A percentile compares a stretch with the other conserved stretches of the same genome.
phyloP scores from a whole-genome alignment of 2,329 filamentous ascomycete species.

The Cryphonectria parasitica region DNA sequence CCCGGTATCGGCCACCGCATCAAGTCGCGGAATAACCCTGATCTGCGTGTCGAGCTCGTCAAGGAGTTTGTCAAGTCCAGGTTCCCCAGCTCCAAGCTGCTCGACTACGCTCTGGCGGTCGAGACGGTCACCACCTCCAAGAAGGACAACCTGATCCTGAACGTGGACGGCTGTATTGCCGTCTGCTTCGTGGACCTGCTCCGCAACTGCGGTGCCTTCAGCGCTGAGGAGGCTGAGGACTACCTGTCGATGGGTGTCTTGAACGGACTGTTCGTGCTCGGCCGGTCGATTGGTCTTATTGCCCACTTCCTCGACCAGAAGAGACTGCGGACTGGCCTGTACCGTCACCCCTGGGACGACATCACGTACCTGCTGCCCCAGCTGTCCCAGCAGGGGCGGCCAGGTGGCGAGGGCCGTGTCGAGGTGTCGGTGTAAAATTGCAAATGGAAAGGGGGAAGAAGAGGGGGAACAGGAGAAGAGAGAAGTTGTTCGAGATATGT shows the following conservation, averaged over 20 bases:
- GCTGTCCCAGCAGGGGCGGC: conserved; percentile 69
- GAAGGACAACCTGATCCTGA: conserved; percentile 99
- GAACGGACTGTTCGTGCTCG: conserved; percentile 98
- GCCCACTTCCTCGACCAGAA: conserved; percentile 99
- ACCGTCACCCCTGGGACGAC: conserved; percentile 99
- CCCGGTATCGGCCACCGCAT: conserved; percentile 98
- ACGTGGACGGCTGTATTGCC: conserved; percentile 96
- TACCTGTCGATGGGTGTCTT: conserved; percentile 99
- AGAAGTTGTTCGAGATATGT: conserved; percentile 20
- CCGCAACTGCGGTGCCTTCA: conserved; percentile 98
- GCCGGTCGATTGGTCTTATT: conserved; percentile 97
- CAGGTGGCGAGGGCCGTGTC: conserved; percentile 82
- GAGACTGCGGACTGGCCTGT: conserved; percentile 95
- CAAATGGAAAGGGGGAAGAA: conserved; percentile 7
- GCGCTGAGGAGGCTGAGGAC: conserved; percentile 93
- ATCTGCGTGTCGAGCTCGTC: conserved; percentile 98
- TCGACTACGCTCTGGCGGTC: conserved; percentile 97
- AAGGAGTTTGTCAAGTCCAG: conserved; percentile 98
- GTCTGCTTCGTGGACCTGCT: conserved; percentile 98
- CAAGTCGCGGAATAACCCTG: conserved; percentile 99
- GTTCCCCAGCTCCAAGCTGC: conserved; percentile 97
- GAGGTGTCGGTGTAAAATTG: conserved; percentile 75
- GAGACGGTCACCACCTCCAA: conserved; percentile 98
- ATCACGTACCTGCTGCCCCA: conserved; percentile 93
- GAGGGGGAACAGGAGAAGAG: neutral